Evolutionary conservation across 805 yeast species (phyloP).

Genomic region (Maudiozyma saulgeensis): DNA sequence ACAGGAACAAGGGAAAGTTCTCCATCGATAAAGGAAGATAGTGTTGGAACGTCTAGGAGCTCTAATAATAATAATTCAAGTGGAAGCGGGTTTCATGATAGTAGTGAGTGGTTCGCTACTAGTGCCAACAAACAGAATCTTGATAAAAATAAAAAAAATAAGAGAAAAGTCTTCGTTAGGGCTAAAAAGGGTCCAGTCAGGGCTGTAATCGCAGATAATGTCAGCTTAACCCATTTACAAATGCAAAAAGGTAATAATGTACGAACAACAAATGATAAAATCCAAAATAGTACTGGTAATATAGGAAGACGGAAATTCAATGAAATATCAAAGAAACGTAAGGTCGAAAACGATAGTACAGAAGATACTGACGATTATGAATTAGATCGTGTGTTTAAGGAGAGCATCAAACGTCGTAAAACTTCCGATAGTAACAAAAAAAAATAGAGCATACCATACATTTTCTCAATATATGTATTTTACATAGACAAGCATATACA

Average conservation of each 20-base stretch:
- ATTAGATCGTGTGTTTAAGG: constrained; percentile 15
- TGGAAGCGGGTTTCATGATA: constrained; percentile 9
- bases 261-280: background rate
- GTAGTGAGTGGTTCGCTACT: constrained; percentile 14
- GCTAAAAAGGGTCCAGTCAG: background rate
- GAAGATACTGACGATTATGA: constrained; percentile 16
- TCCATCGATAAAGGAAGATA: background rate
- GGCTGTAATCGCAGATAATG: constrained; percentile 4
- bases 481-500: too few relatives aligned
- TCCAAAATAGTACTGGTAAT: background rate
- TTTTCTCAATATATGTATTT: too few relatives aligned
- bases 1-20: background rate
- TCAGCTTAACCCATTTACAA: constrained; percentile 2
- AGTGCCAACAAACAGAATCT: background rate
- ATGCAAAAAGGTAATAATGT: background rate
- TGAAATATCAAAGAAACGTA: background rate
- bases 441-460: background rate
- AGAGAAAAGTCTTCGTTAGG: background rate
- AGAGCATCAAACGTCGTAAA: constrained; percentile 12
- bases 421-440: background rate
- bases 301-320: constrained; percentile 2
- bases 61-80: background rate
- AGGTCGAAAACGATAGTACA: constrained; percentile 27
- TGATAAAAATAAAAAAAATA: constrained; percentile 29
- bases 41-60: background rate